Conservation (phyloP, 1,139 yeast species). For the Yamadazyma kanchanaburiensis region DNA sequence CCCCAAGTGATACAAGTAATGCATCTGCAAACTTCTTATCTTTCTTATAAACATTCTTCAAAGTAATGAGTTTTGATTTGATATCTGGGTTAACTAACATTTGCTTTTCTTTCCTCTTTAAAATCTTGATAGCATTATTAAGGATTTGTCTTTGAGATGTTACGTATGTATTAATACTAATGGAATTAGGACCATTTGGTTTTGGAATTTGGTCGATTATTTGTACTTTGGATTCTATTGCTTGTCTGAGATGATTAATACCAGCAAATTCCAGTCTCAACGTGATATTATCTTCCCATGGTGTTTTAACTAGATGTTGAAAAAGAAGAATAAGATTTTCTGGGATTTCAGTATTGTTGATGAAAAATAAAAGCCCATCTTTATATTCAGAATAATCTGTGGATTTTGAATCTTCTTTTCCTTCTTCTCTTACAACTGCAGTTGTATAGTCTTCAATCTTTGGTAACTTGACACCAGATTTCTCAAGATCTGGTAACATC, state of each 20-base stretch:
- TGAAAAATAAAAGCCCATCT: constrained; percentile 45
- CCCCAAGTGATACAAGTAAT: constrained; percentile 54
- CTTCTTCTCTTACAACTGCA: constrained; percentile 22
- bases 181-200: constrained; percentile 9
- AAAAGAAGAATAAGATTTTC: constrained; percentile 47
- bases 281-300: constrained; percentile 39
- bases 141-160: constrained; percentile 47
- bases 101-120: constrained; percentile 50
- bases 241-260: constrained; percentile 50
- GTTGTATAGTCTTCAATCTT: constrained; percentile 45
- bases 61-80: constrained; percentile 42
- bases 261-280: constrained; percentile 60
- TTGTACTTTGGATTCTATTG: constrained; percentile 46
- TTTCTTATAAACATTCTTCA: constrained; percentile 54
- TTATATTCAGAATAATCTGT: constrained; percentile 14
- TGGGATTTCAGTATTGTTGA: constrained; percentile 40
- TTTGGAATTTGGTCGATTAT: constrained; percentile 19
- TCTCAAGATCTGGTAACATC: constrained; percentile 28
- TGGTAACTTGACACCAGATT: constrained; percentile 45
- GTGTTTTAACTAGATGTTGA: constrained; percentile 45
- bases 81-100: constrained; percentile 37
- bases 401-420: constrained; percentile 3
- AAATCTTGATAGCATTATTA: constrained; percentile 40
- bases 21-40: constrained; percentile 57
- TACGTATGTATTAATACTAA: constrained; percentile 33